phyloP scores from a whole-genome alignment of 495 filamentous ascomycete genomes.

The Penicillium cataractarum region DNA sequence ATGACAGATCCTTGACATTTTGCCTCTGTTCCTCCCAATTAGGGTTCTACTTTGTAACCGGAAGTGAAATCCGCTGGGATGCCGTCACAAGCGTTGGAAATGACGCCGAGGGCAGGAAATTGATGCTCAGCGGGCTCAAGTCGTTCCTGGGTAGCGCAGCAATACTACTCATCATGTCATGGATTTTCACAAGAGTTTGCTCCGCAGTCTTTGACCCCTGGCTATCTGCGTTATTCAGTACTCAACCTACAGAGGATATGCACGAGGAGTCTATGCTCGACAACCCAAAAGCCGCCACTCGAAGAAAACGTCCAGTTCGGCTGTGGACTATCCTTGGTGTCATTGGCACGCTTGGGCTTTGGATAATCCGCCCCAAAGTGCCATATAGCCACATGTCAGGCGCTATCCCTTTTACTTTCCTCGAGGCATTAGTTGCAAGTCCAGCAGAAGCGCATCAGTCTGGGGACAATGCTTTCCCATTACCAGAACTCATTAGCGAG shows the following conservation, averaged over 20 bases:
- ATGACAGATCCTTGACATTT: constrained; percentile 20
- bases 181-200: constrained; percentile 16
- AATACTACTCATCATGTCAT: constrained; percentile 18
- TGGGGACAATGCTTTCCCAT: constrained; percentile 21
- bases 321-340: constrained; percentile 17
- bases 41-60: constrained; percentile 31
- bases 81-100: constrained; percentile 27
- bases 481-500: constrained; percentile 18
- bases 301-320: constrained; percentile 1
- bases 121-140: constrained; percentile 29
- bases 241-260: background rate
- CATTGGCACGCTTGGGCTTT: constrained; percentile 4
- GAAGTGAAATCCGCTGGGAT: constrained; percentile 33
- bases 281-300: background rate
- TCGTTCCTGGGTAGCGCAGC: constrained; percentile 23
- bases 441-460: background rate
- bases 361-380: constrained; percentile 26
- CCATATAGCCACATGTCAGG: constrained; percentile 33
- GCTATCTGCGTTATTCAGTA: constrained; percentile 17
- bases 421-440: constrained; percentile 14
- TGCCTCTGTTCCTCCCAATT: constrained; percentile 27
- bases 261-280: constrained; percentile 13
- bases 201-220: constrained; percentile 14
- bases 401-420: constrained; percentile 28
- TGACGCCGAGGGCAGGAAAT: constrained; percentile 27